Conservation (phyloP, 2,329 filamentous ascomycete species). For the Fusarium circinatum region DNA sequence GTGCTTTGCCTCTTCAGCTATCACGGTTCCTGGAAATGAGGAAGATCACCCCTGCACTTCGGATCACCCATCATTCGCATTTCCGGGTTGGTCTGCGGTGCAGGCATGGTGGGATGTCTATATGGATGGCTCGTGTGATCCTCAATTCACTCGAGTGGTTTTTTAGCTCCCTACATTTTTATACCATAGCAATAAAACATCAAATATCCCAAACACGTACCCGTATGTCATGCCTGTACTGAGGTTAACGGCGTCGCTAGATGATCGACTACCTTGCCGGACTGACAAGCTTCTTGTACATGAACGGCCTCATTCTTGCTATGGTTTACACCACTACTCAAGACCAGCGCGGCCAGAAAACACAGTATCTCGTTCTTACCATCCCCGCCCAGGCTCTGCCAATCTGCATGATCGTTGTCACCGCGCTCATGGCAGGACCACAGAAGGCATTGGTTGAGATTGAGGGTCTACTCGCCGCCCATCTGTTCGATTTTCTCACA, state of each 20-base stretch:
- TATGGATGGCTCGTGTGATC: slow-evolving; percentile 74
- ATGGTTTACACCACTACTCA: slow-evolving; percentile 86
- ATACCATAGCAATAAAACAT: slow-evolving; percentile 39
- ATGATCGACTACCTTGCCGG: slow-evolving; percentile 48
- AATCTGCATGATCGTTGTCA: slow-evolving; percentile 79
- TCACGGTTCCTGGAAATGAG: slow-evolving; percentile 87
- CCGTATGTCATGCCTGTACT: slow-evolving; percentile 11
- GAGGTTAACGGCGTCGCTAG: slow-evolving; percentile 43
- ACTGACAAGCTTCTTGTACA: slow-evolving; percentile 57
- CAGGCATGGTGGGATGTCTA: slow-evolving; percentile 80
- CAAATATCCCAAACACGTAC: slow-evolving; percentile 20
- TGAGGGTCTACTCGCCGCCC: slow-evolving; percentile 86
- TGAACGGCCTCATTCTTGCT: slow-evolving; percentile 77
- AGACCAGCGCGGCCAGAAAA: slow-evolving; percentile 81
- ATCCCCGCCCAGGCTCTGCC: slow-evolving; percentile 87
- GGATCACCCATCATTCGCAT: slow-evolving; percentile 73
- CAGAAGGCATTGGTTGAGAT: slow-evolving; percentile 72
- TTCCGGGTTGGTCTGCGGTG: slow-evolving; percentile 70
- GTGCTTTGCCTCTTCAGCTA: slow-evolving; percentile 72
- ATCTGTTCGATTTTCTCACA: slow-evolving; percentile 90
- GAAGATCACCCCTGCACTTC: slow-evolving; percentile 79
- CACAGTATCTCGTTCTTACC: slow-evolving; percentile 83
- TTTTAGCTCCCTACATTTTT: slow-evolving; percentile 69
- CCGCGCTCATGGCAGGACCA: slow-evolving; percentile 69
- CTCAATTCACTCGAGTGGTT: slow-evolving; percentile 69